phyloP scores from a whole-genome alignment of 2,329 filamentous ascomycete species.

The Trichophyton verrucosum region DNA sequence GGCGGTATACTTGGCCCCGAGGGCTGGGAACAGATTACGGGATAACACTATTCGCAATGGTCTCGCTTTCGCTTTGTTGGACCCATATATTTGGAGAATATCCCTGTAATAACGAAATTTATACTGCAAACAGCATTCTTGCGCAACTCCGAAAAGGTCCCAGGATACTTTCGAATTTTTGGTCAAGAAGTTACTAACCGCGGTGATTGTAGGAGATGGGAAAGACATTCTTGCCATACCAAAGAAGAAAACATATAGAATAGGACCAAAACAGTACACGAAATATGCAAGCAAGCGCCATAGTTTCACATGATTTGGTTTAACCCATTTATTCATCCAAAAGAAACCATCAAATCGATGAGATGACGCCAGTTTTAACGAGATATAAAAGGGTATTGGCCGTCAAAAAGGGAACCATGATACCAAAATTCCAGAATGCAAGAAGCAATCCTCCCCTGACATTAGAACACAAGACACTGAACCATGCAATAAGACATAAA shows the following conservation, averaged over 20 bases:
- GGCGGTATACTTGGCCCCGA: conserved; percentile 55
- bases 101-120: not conserved
- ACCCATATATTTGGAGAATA: too few relatives aligned
- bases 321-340: not conserved
- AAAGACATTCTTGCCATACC: not conserved
- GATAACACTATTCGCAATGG: not conserved
- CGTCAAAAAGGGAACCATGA: not conserved
- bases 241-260: not conserved
- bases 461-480: not conserved
- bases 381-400: not conserved
- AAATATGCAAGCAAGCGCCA: not conserved
- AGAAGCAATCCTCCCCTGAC: not conserved
- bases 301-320: not conserved
- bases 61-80: too few relatives aligned
- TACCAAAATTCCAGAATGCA: not conserved
- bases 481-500: not conserved
- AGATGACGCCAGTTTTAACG: not conserved
- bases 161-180: not conserved
- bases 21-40: conserved; percentile 34
- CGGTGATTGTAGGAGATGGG: not conserved
- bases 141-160: too few relatives aligned
- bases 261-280: not conserved
- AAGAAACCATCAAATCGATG: not conserved
- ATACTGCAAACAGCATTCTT: not conserved
- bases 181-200: not conserved